A percentile compares a stretch with the other conserved stretches of the same genome.
These are phyloP conservation scores for Lachnellula cervina DNA, from an alignment of 2,329 filamentous ascomycete species.

Conservation along the genomic window DNA sequence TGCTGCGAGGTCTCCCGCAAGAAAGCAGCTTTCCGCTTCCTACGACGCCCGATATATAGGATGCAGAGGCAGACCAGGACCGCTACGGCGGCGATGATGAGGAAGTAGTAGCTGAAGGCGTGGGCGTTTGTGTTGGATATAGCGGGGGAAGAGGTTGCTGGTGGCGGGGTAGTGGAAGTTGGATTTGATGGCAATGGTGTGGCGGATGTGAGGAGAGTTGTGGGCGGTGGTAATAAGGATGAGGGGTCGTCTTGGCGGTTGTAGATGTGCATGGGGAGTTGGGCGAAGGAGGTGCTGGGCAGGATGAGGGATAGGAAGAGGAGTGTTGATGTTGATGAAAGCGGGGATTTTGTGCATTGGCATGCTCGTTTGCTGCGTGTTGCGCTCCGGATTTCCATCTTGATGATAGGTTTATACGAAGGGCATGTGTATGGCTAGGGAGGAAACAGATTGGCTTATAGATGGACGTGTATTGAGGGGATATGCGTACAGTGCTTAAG, in stretches of 20 bases:
- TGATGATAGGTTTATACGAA: not conserved
- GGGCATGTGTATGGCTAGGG: not conserved
- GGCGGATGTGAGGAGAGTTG: slow-evolving; percentile 7
- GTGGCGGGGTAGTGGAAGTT: not conserved
- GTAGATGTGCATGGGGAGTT: slow-evolving; percentile 8
- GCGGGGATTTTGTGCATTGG: slow-evolving; percentile 16
- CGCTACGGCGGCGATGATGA: slow-evolving; percentile 44
- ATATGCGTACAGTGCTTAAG: not conserved
- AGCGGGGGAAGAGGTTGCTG: slow-evolving; percentile 4
- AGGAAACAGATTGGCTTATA: not conserved
- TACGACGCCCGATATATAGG: slow-evolving; percentile 40
- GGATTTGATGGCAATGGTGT: slow-evolving; percentile 4
- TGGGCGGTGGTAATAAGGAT: not conserved
- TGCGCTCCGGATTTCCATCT: slow-evolving; percentile 8
- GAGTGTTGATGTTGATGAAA: slow-evolving; percentile 16
- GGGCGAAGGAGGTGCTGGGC: slow-evolving; percentile 19
- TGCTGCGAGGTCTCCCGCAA: slow-evolving; percentile 24
- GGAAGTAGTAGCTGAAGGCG: slow-evolving; percentile 52
- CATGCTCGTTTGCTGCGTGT: slow-evolving; percentile 10
- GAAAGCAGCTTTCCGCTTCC: slow-evolving; percentile 17
- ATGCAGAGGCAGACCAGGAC: slow-evolving; percentile 38
- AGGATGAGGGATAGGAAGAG: slow-evolving; percentile 25
- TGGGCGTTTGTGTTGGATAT: slow-evolving; percentile 24
- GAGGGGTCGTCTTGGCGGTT: not conserved
- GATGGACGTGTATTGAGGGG: not conserved